These are phyloP conservation scores for Leptodermis oblonga DNA, from an alignment of 257 asterid species.

Conservation along the genomic window DNA sequence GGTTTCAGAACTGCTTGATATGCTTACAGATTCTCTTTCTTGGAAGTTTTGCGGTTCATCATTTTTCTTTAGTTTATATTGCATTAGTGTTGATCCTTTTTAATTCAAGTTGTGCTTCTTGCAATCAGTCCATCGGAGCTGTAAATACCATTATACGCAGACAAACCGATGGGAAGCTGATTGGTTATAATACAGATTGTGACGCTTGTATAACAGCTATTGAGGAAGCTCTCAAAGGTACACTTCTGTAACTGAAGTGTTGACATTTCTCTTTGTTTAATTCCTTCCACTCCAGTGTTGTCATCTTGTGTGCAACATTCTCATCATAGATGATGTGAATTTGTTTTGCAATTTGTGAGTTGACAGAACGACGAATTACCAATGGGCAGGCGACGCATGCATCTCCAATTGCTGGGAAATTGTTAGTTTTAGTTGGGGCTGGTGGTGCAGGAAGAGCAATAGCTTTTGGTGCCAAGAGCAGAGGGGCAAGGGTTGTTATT, in stretches of 20 bases:
- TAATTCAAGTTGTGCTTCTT: conserved; percentile 11
- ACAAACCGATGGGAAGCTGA: conserved; percentile 47
- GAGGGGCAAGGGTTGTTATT: conserved; percentile 68
- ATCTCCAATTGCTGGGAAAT: conserved; percentile 59
- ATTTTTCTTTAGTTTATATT: conserved; percentile 8
- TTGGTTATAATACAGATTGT: conserved; percentile 75
- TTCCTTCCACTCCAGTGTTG: background rate
- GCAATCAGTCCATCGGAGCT: conserved; percentile 56
- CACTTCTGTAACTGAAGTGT: background rate
- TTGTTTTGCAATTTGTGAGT: conserved; percentile 7
- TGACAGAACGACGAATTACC: conserved; percentile 28
- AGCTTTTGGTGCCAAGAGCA: conserved; percentile 66
- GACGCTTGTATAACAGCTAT: conserved; percentile 65
- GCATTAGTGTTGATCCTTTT: conserved; percentile 5
- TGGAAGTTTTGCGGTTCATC: background rate
- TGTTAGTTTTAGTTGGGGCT: conserved; percentile 69
- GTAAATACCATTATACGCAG: conserved; percentile 64
- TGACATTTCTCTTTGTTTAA: background rate
- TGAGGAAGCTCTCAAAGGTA: conserved; percentile 63
- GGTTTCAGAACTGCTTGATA: background rate
- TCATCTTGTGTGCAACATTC: background rate
- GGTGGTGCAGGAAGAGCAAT: conserved; percentile 84
- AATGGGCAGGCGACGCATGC: conserved; percentile 28
- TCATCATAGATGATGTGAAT: background rate
- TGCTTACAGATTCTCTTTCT: background rate